Evolutionary conservation across 2,329 filamentous ascomycete genomes (phyloP).

Genomic region (Saccharata proteae): DNA sequence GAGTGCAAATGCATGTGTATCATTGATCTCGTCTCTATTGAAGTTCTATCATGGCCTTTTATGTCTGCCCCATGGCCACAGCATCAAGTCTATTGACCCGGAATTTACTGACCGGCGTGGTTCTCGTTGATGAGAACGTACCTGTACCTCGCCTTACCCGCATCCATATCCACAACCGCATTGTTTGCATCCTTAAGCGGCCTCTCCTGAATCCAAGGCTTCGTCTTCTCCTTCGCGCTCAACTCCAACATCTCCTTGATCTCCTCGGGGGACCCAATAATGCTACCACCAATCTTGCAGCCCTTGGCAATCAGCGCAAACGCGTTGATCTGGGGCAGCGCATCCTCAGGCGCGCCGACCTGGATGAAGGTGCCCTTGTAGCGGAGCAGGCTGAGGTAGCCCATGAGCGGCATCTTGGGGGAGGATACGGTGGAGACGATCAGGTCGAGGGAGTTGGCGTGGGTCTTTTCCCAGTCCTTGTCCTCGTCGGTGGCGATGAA

Average conservation of each 20-base stretch:
- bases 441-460: slow-evolving; percentile 38
- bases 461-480: slow-evolving; percentile 45
- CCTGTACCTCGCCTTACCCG: slow-evolving; percentile 39
- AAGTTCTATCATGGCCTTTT: too few relatives aligned
- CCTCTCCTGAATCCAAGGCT: slow-evolving; percentile 50
- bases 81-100: too few relatives aligned
- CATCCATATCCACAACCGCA: slow-evolving; percentile 44
- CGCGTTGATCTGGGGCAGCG: slow-evolving; percentile 41
- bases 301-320: slow-evolving; percentile 48
- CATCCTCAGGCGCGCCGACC: slow-evolving; percentile 53
- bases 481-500: slow-evolving; percentile 48
- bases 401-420: slow-evolving; percentile 48
- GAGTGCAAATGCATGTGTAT: too few relatives aligned
- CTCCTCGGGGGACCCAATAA: slow-evolving; percentile 43
- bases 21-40: too few relatives aligned
- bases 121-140: slow-evolving; percentile 26
- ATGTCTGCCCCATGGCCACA: too few relatives aligned
- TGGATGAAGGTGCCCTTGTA: slow-evolving; percentile 51
- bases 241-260: slow-evolving; percentile 51
- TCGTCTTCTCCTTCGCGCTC: slow-evolving; percentile 45
- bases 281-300: slow-evolving; percentile 31
- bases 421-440: slow-evolving; percentile 48
- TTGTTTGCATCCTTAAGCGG: slow-evolving; percentile 45
- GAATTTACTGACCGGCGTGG: slow-evolving; percentile 3
- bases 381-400: slow-evolving; percentile 50